These are phyloP conservation scores for Picochlorum sp. DNA, from an alignment of 139 green algal genomes.

Conservation along the genomic window DNA sequence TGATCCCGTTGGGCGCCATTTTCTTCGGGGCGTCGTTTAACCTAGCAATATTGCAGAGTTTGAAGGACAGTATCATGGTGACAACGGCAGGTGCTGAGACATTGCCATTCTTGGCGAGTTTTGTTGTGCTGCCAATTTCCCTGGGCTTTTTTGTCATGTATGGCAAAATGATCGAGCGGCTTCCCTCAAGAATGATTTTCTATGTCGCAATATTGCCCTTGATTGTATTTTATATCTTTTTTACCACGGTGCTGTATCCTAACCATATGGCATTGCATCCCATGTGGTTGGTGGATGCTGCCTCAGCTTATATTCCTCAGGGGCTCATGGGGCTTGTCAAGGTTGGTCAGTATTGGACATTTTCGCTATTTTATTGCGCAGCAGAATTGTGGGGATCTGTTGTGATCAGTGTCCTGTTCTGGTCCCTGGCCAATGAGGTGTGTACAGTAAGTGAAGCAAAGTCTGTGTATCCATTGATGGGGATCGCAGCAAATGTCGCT, in stretches of 20 bases:
- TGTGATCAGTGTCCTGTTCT: conserved; percentile 80
- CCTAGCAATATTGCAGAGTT: conserved; percentile 66
- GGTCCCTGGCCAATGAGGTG: conserved; percentile 57
- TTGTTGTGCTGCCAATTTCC: conserved; percentile 61
- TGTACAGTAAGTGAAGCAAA: conserved; percentile 40
- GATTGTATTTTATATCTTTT: conserved; percentile 64
- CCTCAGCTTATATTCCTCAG: conserved; percentile 35
- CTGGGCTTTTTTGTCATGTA: conserved; percentile 64
- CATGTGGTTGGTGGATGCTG: conserved; percentile 34
- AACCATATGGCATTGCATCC: conserved; percentile 53
- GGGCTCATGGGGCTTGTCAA: conserved; percentile 66
- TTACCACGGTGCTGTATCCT: conserved; percentile 65
- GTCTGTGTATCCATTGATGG: conserved; percentile 77
- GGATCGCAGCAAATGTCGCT: conserved; percentile 70
- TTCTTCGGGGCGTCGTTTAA: conserved; percentile 77
- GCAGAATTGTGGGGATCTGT: conserved; percentile 79
- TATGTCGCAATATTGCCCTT: conserved; percentile 55
- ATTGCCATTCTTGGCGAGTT: conserved; percentile 71
- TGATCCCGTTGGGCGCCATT: conserved; percentile 57
- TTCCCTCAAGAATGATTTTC: conserved; percentile 56
- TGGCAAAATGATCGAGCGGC: conserved; percentile 29
- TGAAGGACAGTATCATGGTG: conserved; percentile 77
- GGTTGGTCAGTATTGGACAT: conserved; percentile 71
- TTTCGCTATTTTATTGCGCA: conserved; percentile 74
- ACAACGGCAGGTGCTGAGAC: conserved; percentile 65